Conservation (phyloP, 2,329 filamentous ascomycete species). For the Neofusicoccum sp. region DNA sequence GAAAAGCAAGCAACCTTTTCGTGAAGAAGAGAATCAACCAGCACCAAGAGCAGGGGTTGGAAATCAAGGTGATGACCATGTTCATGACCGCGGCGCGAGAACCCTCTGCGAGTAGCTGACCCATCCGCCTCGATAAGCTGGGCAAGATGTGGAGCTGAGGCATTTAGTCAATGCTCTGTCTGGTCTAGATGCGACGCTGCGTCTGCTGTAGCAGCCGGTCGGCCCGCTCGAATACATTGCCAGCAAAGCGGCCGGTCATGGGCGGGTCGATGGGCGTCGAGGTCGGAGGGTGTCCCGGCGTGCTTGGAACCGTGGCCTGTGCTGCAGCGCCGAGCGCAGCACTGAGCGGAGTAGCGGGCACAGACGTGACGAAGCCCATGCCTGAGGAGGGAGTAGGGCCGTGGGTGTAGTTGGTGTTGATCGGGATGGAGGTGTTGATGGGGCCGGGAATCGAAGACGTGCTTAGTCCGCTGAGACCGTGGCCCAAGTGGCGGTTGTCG, state of each 20-base stretch:
- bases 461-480: slow-evolving; percentile 3
- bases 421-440: slow-evolving; percentile 37
- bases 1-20: background rate
- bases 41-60: background rate
- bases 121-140: background rate
- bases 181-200: slow-evolving; percentile 12
- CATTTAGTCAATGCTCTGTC: background rate
- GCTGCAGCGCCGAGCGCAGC: slow-evolving; percentile 86
- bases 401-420: slow-evolving; percentile 29
- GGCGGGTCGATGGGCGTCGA: slow-evolving; percentile 21
- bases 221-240: slow-evolving; percentile 36
- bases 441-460: slow-evolving; percentile 31
- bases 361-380: slow-evolving; percentile 51
- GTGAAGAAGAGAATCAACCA: background rate
- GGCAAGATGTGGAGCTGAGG: background rate
- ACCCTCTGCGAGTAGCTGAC: background rate
- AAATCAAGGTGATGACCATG: background rate
- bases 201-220: slow-evolving; percentile 34
- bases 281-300: slow-evolving; percentile 45
- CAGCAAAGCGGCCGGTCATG: slow-evolving; percentile 23
- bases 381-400: slow-evolving; percentile 25
- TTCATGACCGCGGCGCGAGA: background rate
- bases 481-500: slow-evolving; percentile 4
- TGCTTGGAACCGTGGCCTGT: slow-evolving; percentile 81
- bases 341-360: slow-evolving; percentile 85